These are phyloP conservation scores for Miamiensis avidus DNA, from an alignment of 169 alveolate species.

Conservation along the genomic window DNA sequence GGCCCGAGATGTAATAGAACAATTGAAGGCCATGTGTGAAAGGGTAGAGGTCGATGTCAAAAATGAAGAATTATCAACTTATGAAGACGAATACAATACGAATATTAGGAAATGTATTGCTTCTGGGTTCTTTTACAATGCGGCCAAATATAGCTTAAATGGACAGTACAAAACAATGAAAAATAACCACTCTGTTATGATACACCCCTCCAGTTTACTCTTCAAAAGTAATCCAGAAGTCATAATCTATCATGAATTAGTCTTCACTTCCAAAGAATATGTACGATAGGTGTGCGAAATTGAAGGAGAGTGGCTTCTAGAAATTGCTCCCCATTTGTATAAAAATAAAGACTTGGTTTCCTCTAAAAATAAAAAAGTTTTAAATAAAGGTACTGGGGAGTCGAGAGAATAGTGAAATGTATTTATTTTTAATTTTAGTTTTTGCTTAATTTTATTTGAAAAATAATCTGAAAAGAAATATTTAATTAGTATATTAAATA, in stretches of 20 bases:
- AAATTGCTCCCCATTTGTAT: constrained; percentile 98
- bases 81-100: constrained; percentile 74
- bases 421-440: too few relatives aligned
- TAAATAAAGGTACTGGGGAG: constrained; percentile 10
- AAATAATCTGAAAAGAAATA: too few relatives aligned
- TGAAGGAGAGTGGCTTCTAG: constrained; percentile 94
- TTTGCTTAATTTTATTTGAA: too few relatives aligned
- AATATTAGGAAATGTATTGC: constrained; percentile 92
- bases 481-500: too few relatives aligned
- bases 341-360: constrained; percentile 59
- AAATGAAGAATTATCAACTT: constrained; percentile 39
- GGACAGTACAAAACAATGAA: constrained; percentile 94
- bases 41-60: constrained; percentile 83
- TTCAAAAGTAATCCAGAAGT: constrained; percentile 89
- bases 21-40: constrained; percentile 88
- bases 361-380: constrained; percentile 7
- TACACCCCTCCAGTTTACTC: constrained; percentile 94
- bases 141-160: constrained; percentile 90
- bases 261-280: constrained; percentile 95
- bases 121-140: constrained; percentile 93
- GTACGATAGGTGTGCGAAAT: constrained; percentile 95
- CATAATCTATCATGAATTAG: constrained; percentile 95
- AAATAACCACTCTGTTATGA: constrained; percentile 93
- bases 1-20: constrained; percentile 98
- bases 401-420: neutral